A percentile compares a stretch with the other conserved stretches of the same genome.
These are phyloP conservation scores for Boehmeria nivea DNA, from an alignment of 306 rosid species.

Conservation along the genomic window DNA sequence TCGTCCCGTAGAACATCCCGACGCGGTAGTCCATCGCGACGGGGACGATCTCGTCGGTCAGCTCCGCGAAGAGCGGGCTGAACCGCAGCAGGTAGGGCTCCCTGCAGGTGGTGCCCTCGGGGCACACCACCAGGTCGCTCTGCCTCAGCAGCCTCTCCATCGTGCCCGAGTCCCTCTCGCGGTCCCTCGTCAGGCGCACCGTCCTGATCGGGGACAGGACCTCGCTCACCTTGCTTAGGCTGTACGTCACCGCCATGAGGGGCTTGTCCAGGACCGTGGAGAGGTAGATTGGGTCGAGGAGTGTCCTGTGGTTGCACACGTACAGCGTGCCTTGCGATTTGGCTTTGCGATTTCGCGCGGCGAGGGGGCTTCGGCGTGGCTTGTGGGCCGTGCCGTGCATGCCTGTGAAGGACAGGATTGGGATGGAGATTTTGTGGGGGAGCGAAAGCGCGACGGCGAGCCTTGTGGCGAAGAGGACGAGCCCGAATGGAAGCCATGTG, in stretches of 20 bases:
- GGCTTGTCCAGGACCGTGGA: slow-evolving; percentile 29
- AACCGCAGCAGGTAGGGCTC: slow-evolving; percentile 70
- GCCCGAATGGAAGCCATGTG: slow-evolving; percentile 61
- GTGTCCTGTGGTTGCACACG: slow-evolving; percentile 74
- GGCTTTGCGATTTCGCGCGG: background rate
- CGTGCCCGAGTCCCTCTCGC: slow-evolving; percentile 35
- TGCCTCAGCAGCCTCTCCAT: slow-evolving; percentile 37
- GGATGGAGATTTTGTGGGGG: slow-evolving; percentile 37
- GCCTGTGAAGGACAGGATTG: slow-evolving; percentile 47
- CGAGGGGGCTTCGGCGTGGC: slow-evolving; percentile 6
- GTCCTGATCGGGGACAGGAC: slow-evolving; percentile 47
- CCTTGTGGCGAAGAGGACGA: slow-evolving; percentile 38
- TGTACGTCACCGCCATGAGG: slow-evolving; percentile 50
- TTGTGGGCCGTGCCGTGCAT: slow-evolving; percentile 39
- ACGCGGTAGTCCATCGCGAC: slow-evolving; percentile 51
- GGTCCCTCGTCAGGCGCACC: slow-evolving; percentile 39
- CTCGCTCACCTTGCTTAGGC: slow-evolving; percentile 51
- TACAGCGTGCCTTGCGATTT: slow-evolving; percentile 40
- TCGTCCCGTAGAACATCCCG: slow-evolving; percentile 61
- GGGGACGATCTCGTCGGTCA: slow-evolving; percentile 52
- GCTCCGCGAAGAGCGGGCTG: slow-evolving; percentile 67
- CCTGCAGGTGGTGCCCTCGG: slow-evolving; percentile 82
- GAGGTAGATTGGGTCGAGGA: slow-evolving; percentile 61
- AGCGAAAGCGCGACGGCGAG: slow-evolving; percentile 21
- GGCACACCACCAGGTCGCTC: slow-evolving; percentile 62